phyloP scores from a whole-genome alignment of 2,329 filamentous ascomycete genomes.

The Fusarium solani-melongenae region DNA sequence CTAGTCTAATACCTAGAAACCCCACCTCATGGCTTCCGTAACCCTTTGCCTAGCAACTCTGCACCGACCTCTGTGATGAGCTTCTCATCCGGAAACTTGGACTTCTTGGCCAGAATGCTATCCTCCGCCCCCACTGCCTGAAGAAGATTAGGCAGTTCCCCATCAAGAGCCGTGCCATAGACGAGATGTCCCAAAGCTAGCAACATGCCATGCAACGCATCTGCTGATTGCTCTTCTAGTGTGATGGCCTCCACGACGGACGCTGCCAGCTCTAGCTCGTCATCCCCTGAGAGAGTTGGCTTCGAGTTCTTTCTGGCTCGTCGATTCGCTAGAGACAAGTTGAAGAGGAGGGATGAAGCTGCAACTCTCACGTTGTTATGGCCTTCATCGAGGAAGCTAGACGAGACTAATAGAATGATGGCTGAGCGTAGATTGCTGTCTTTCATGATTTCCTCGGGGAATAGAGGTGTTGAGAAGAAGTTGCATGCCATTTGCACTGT shows the following conservation, averaged over 20 bases:
- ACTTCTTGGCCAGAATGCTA: slow-evolving; percentile 69
- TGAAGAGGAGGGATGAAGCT: slow-evolving; percentile 85
- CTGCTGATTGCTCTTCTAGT: slow-evolving; percentile 69
- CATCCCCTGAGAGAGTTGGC: slow-evolving; percentile 72
- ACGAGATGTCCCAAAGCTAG: slow-evolving; percentile 80
- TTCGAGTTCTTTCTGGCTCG: slow-evolving; percentile 67
- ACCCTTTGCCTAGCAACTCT: slow-evolving; percentile 63
- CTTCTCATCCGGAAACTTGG: slow-evolving; percentile 65
- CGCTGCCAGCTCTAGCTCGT: slow-evolving; percentile 85
- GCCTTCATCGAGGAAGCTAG: slow-evolving; percentile 80
- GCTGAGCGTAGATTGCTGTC: slow-evolving; percentile 63
- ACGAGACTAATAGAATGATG: slow-evolving; percentile 77
- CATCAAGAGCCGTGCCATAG: slow-evolving; percentile 75
- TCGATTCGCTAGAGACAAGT: slow-evolving; percentile 79
- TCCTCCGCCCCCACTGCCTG: slow-evolving; percentile 79
- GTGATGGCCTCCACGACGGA: slow-evolving; percentile 79
- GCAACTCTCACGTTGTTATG: slow-evolving; percentile 82
- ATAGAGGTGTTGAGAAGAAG: slow-evolving; percentile 81
- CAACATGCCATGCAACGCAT: slow-evolving; percentile 81
- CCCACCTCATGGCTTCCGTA: slow-evolving; percentile 48
- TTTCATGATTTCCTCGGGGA: slow-evolving; percentile 70
- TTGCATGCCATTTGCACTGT: slow-evolving; percentile 88
- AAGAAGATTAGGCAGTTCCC: slow-evolving; percentile 84
- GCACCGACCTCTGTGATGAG: slow-evolving; percentile 66
- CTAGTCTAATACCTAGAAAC: rapidly evolving